Percentiles rank a stretch among this genome's conserved stretches.
Conservation (phyloP, 2,329 filamentous ascomycete genomes). For the Arachnomyces sp. region DNA sequence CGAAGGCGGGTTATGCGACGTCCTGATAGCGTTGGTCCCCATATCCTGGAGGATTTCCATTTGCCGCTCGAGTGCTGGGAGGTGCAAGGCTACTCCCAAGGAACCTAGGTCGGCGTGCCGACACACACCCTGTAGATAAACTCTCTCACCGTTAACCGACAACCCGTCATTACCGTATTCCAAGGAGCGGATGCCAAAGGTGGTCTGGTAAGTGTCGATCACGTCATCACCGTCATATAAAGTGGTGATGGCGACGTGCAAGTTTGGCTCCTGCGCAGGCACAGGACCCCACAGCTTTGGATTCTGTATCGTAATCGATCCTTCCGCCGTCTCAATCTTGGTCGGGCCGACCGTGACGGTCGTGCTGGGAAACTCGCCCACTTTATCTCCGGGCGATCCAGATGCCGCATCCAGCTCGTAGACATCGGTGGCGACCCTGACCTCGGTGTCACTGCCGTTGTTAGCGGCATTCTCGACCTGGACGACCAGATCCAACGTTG, state of each 20-base stretch:
- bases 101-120: slow-evolving; percentile 48
- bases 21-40: slow-evolving; percentile 45
- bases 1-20: slow-evolving; percentile 48
- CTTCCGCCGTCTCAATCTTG: slow-evolving; percentile 26
- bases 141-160: slow-evolving; percentile 39
- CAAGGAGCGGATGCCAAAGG: slow-evolving; percentile 44
- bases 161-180: slow-evolving; percentile 37
- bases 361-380: slow-evolving; percentile 17
- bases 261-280: slow-evolving; percentile 39
- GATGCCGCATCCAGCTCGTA: slow-evolving; percentile 31
- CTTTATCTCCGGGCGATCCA: slow-evolving; percentile 19
- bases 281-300: slow-evolving; percentile 45
- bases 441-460: slow-evolving; percentile 5
- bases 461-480: slow-evolving; percentile 39
- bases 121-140: slow-evolving; percentile 42
- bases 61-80: slow-evolving; percentile 42
- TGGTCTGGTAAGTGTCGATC: slow-evolving; percentile 43
- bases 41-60: slow-evolving; percentile 44
- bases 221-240: slow-evolving; percentile 20
- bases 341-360: slow-evolving; percentile 30
- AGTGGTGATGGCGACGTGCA: slow-evolving; percentile 25
- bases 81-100: slow-evolving; percentile 45
- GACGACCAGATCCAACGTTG: slow-evolving; percentile 39
- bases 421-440: slow-evolving; percentile 20
- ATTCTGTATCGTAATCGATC: slow-evolving; percentile 28